A percentile compares a stretch with the other conserved stretches of the same genome.
These are phyloP conservation scores for Halophytophthora batemanensis DNA, from an alignment of 352 stramenopile genomes.

Conservation along the genomic window DNA sequence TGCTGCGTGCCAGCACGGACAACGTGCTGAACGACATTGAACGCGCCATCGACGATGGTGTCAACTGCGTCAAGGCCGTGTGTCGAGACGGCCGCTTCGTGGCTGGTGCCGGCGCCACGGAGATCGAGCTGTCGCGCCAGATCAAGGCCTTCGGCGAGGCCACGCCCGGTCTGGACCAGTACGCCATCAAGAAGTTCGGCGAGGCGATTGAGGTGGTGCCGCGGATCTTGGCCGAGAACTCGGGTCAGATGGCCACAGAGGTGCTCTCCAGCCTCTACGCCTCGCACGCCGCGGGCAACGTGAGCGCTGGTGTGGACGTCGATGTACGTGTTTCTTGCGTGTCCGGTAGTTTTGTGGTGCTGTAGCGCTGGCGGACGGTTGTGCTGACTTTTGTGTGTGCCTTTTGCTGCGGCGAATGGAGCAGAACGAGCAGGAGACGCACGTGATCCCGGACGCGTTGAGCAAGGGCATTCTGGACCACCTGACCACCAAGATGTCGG, in stretches of 20 bases:
- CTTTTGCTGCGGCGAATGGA: conserved; percentile 2
- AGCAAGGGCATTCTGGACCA: conserved; percentile 90
- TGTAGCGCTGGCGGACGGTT: not conserved
- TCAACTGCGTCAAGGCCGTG: conserved; percentile 95
- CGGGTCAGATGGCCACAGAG: conserved; percentile 92
- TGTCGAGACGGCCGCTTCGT: conserved; percentile 95
- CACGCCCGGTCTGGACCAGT: conserved; percentile 98
- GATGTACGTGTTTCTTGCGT: conserved; percentile 48
- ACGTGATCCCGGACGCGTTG: conserved; percentile 79
- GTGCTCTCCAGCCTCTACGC: conserved; percentile 95
- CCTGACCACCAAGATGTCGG: conserved; percentile 95
- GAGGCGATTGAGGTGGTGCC: conserved; percentile 98
- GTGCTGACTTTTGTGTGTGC: conserved; percentile 8
- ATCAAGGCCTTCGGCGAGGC: conserved; percentile 94
- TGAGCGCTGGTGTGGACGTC: conserved; percentile 93
- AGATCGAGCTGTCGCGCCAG: conserved; percentile 95
- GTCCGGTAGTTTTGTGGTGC: not conserved
- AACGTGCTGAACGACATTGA: conserved; percentile 98
- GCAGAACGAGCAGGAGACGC: conserved; percentile 71
- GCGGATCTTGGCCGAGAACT: conserved; percentile 97
- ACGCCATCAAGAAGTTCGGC: conserved; percentile 99
- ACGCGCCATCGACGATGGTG: conserved; percentile 96
- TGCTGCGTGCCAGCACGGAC: conserved; percentile 92
- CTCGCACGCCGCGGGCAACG: conserved; percentile 92
- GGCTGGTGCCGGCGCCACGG: conserved; percentile 92